phyloP scores from a whole-genome alignment of 2,329 filamentous ascomycete species.

The Exophiala aquamarina region DNA sequence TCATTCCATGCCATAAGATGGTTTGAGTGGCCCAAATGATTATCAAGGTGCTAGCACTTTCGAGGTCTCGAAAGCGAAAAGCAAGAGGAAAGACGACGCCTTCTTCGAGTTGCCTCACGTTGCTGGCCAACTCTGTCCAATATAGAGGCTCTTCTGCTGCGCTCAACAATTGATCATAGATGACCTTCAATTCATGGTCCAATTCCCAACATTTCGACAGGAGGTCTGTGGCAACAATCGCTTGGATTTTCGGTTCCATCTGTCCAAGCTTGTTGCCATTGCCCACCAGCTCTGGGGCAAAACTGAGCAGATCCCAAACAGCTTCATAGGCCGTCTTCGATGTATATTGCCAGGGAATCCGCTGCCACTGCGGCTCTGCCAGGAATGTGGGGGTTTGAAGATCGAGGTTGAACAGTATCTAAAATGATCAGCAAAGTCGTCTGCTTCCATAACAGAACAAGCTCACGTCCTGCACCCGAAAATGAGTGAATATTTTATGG shows the following conservation, averaged over 20 bases:
- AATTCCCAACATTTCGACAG: constrained; percentile 31
- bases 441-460: constrained; percentile 10
- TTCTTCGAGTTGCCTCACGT: constrained; percentile 11
- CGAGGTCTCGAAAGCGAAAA: constrained; percentile 32
- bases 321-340: constrained; percentile 31
- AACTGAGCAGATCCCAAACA: constrained; percentile 34
- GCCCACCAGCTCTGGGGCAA: constrained; percentile 29
- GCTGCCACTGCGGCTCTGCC: constrained; percentile 33
- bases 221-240: constrained; percentile 22
- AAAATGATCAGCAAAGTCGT: constrained; percentile 1
- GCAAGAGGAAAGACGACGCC: constrained; percentile 32
- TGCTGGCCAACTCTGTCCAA: constrained; percentile 31
- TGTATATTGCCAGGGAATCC: constrained; percentile 31
- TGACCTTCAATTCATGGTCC: constrained; percentile 28
- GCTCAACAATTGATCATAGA: constrained; percentile 30
- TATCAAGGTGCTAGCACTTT: constrained; percentile 31
- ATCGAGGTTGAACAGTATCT: constrained; percentile 35
- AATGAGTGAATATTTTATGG: constrained; percentile 36
- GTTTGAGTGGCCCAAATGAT: constrained; percentile 35
- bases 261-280: constrained; percentile 16
- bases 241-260: constrained; percentile 18
- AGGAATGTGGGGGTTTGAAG: constrained; percentile 30
- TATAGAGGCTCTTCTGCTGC: constrained; percentile 30
- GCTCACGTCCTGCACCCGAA: constrained; percentile 29
- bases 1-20: constrained; percentile 37